Evolutionary conservation across 352 stramenopile species (phyloP), one percentile per base, ranked within the genome.

Genomic region (Phytopythium helicoides): DNA sequence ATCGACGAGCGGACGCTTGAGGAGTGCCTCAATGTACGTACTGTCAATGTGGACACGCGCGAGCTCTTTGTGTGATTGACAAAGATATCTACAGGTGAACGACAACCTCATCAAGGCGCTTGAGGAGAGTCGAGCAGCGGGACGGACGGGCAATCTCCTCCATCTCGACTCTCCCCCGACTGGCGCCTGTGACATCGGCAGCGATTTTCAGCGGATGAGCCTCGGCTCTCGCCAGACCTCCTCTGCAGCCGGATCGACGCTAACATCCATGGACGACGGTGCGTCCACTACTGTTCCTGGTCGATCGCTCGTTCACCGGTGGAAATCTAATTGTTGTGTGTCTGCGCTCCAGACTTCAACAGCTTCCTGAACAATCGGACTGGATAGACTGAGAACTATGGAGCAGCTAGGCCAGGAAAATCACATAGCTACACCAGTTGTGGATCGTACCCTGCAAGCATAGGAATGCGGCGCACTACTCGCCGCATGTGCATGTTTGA

Each of bases 1-100:
- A 83, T 94, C 47, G 77, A 92, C 55, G 85, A 94, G 45, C 61
- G 62, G 19, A 92, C 77, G 21, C 58, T 94, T 15, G 85, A 94
- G 57, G 60, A 84, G 52, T 94, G 85, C 54, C 69, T 94, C n/a
- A 92, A 79, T 44, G 84, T 94, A 56, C 28, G 75, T 60, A n/a
- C n/a, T n/a, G n/a, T n/a, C n/a, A n/a, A n/a, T n/a, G n/a, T n/a
- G n/a, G n/a, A n/a, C n/a, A n/a, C n/a, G n/a, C n/a, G n/a, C n/a
- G n/a, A n/a, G n/a, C n/a, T n/a, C n/a, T n/a, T n/a, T n/a, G n/a
- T n/a, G n/a, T n/a, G n/a, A n/a, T n/a, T n/a, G n/a, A n/a, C n/a
- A n/a, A n/a, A n/a, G n/a, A n/a, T n/a, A n/a, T n/a, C n/a, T n/a
- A n/a, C 46, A 92, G 82, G 79, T 90, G 19, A 94, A 94, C 51